Base-by-base conservation (phyloP, 2,329 filamentous ascomycete genomes). In the Coniochaeta pulveracea region DNA sequence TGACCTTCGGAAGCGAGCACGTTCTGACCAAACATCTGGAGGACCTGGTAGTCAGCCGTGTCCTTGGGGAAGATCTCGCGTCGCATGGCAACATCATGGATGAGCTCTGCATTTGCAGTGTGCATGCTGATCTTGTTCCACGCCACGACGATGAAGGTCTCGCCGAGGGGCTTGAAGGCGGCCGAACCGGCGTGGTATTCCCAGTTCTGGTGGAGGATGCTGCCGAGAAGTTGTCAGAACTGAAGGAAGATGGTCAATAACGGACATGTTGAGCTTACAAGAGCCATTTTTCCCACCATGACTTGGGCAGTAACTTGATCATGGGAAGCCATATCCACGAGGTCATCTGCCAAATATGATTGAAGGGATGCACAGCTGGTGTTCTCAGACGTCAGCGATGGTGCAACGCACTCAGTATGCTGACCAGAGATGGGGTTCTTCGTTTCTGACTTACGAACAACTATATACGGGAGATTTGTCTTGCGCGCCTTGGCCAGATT, bases 21-120 rank as follows among this genome's bases (percentile, higher is more conserved):
- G 48, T 84, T 89, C 36, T 73, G 65, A 22, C 83, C 82, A 49
- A 80, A 88, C 15, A 80, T 58, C 29, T 75, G 65, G 19, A 83
- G 57, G 10, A 71, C 59, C 12, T 51, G 52, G 46, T 83, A 83
- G 34, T 69, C 56, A 37, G 69, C 55, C 10, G 71, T 66, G 6
- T 75, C 72, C 55, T 85, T 84, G 27, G 77, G 78, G 47, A 88
- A 88, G 39, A 76, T 70, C 30, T 81, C 80, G 26, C 80, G 67
- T 29, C 77, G 64, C 4, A 66, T 61, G 2, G 74, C 73, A 34
- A 89, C 69, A 48, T 83, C 76, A 36, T 64, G 64, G 35, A 83
- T 72, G 12, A 67, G 71, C 38, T 79, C 76, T 11, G 81, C 69
- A 50, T 78, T 74, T 26, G 72, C 68, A 5, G 73, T 72, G 42